These are phyloP conservation scores for Lichtheimia ornata DNA, from an alignment of 371 early-diverging fungal species.

Conservation along the genomic window DNA sequence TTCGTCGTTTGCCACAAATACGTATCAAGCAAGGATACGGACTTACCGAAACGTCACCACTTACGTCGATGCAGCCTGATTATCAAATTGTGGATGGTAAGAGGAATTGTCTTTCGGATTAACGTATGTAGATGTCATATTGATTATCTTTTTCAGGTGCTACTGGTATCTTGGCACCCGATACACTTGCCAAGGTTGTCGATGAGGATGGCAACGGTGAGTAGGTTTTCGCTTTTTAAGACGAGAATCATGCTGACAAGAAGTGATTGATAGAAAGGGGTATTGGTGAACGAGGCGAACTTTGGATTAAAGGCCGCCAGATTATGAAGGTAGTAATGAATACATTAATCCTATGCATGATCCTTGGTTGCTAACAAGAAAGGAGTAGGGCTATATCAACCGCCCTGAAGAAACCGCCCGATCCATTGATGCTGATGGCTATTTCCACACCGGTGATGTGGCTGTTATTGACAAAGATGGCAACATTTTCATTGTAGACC, in stretches of 20 bases:
- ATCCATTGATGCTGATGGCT: conserved; percentile 61
- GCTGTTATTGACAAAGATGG: conserved; percentile 62
- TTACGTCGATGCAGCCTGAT: conserved; percentile 11
- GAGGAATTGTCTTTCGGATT: not conserved
- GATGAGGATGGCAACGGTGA: conserved; percentile 58
- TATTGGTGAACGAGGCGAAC: conserved; percentile 62
- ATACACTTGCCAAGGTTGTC: conserved; percentile 66
- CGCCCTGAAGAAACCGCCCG: conserved; percentile 67
- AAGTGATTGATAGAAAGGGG: conserved; percentile 50
- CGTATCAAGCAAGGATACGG: conserved; percentile 56
- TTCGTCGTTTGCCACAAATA: conserved; percentile 41
- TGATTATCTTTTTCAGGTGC: conserved; percentile 38
- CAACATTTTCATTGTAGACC: conserved; percentile 66
- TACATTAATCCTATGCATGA: not conserved
- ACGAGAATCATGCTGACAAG: conserved; percentile 18
- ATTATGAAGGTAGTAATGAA: conserved; percentile 57
- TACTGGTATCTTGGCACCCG: conserved; percentile 69
- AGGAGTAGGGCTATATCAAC: conserved; percentile 59
- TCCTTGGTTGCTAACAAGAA: not conserved
- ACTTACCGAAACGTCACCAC: conserved; percentile 61
- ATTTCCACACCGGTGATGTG: conserved; percentile 84
- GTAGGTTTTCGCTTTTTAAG: not conserved
- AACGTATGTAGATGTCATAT: not conserved
- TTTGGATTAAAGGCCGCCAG: conserved; percentile 80
- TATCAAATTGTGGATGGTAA: conserved; percentile 8